Evolutionary conservation across 441 rosid species (phyloP).

Genomic region (Adansonia madagascariensis): DNA sequence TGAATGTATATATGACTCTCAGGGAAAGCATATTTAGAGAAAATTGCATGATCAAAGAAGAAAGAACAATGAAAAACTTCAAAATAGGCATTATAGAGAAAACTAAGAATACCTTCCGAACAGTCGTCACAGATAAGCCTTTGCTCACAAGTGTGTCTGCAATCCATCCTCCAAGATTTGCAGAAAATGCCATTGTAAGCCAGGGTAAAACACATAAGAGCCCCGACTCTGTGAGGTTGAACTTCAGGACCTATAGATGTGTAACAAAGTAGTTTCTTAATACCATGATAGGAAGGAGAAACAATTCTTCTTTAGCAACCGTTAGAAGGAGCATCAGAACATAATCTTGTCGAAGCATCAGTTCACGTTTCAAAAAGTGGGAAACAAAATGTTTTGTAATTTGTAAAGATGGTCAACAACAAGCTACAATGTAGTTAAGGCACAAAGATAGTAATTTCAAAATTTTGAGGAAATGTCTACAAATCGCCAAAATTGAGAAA

Average conservation of each 20-base stretch:
- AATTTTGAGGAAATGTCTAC: background rate
- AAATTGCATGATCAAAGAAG: background rate
- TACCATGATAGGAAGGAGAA: constrained; percentile 12
- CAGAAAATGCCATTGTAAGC: constrained; percentile 94
- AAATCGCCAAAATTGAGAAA: background rate
- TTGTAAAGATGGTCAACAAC: background rate
- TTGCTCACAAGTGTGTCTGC: constrained; percentile 87
- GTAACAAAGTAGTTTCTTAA: background rate
- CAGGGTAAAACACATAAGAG: constrained; percentile 83
- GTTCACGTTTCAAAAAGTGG: background rate
- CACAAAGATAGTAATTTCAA: background rate
- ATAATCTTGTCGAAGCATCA: background rate
- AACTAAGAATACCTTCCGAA: constrained; percentile 69
- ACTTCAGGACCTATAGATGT: constrained; percentile 66
- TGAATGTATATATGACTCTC: background rate
- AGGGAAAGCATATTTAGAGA: background rate
- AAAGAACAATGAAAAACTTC: background rate
- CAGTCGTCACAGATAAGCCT: constrained; percentile 76
- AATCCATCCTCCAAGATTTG: constrained; percentile 94
- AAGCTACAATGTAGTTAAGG: background rate
- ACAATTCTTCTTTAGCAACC: background rate
- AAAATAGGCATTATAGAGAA: background rate
- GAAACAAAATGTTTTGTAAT: background rate
- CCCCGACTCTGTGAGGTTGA: constrained; percentile 88
- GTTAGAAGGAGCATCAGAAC: constrained; percentile 9